Percentiles rank a stretch among this genome's conserved stretches.
These are phyloP conservation scores for Sugiyamaella japonica DNA, from an alignment of 1,139 yeast genomes.

Conservation along the genomic window DNA sequence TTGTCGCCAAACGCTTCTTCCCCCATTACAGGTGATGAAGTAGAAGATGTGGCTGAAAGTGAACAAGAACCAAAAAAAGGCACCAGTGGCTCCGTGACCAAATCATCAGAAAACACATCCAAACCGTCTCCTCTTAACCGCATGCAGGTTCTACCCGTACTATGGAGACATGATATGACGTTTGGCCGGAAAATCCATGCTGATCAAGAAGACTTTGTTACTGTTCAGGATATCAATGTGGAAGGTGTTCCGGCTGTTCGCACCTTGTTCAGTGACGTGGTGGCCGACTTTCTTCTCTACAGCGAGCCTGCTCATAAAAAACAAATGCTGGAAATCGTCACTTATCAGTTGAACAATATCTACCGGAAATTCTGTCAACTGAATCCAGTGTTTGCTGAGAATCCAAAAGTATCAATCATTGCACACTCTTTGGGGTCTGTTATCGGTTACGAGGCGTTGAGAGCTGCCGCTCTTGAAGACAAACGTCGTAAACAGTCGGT, in stretches of 20 bases:
- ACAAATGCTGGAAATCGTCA: constrained; percentile 61
- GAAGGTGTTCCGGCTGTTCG: constrained; percentile 76
- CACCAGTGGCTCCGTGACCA: background rate
- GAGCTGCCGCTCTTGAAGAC: constrained; percentile 16
- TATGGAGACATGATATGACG: constrained; percentile 38
- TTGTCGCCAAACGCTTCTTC: constrained; percentile 25
- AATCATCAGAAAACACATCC: background rate
- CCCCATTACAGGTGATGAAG: constrained; percentile 12
- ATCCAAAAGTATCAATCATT: constrained; percentile 73
- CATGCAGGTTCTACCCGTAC: constrained; percentile 55
- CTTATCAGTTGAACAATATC: constrained; percentile 59
- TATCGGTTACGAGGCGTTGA: constrained; percentile 68
- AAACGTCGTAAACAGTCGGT: constrained; percentile 10
- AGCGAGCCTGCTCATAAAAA: constrained; percentile 67
- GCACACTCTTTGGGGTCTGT: constrained; percentile 93
- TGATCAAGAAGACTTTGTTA: constrained; percentile 44
- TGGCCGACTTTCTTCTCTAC: constrained; percentile 77
- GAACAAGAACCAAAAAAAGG: background rate
- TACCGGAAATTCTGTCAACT: constrained; percentile 56
- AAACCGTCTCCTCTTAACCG: constrained; percentile 42
- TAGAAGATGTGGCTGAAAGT: constrained; percentile 10
- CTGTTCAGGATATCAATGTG: constrained; percentile 66
- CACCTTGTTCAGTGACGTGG: constrained; percentile 77
- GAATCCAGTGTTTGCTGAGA: constrained; percentile 59
- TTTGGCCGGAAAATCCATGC: constrained; percentile 24